Evolutionary conservation across 176 grass and related monocot genomes (phyloP).

Genomic region (Melocanna baccifera): DNA sequence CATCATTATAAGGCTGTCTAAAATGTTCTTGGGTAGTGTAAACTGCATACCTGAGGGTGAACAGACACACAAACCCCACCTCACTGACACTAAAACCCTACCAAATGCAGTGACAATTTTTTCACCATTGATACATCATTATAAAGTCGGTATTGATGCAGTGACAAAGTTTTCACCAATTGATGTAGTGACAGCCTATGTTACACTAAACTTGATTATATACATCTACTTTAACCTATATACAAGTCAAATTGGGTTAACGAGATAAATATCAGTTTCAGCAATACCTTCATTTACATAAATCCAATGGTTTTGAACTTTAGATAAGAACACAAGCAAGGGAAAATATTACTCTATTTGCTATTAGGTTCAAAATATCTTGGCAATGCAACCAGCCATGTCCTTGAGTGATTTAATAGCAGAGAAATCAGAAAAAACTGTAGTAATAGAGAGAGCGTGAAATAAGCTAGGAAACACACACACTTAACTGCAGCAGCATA

Average conservation of each 20-base stretch:
- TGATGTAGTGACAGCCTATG: background rate
- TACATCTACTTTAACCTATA: background rate
- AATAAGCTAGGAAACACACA: background rate
- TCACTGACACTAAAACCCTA: background rate
- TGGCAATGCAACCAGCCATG: background rate
- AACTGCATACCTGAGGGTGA: too few species aligned
- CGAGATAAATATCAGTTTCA: background rate
- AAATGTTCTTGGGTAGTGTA: too few species aligned
- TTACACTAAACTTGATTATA: background rate
- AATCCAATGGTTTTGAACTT: background rate
- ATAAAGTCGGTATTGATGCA: background rate
- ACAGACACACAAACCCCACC: too few species aligned
- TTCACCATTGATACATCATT: too few species aligned
- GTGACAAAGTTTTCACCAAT: too few species aligned
- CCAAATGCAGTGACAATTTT: background rate
- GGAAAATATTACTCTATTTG: background rate
- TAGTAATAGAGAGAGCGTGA: background rate
- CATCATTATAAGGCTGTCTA: too few species aligned
- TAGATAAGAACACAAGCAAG: background rate
- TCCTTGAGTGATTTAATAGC: background rate
- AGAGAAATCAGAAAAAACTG: background rate
- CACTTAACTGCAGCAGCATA: background rate
- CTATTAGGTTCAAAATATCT: background rate
- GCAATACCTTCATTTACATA: background rate
- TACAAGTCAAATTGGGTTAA: background rate